Evolutionary conservation across 2,329 filamentous ascomycete species (phyloP), one percentile per base, ranked within the genome.

Genomic region (Exophiala phaeomuriformis): DNA sequence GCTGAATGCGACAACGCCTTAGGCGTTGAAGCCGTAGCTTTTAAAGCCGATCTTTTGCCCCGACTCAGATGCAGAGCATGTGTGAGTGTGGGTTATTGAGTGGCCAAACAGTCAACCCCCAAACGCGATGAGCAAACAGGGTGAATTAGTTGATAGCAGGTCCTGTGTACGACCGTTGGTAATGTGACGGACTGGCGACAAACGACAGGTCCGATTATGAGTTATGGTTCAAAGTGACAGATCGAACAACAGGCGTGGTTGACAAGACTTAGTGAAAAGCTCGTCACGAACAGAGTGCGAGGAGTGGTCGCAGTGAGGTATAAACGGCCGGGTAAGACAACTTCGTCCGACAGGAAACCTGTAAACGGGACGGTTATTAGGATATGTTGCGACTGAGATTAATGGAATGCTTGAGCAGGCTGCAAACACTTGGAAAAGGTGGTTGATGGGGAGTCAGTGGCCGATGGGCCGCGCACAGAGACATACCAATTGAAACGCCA

Each of bases 231-330:
- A 30, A 4, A 9, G 36, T n/a, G 39, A 41, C 28, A 41, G 32
- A 47, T 42, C 39, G 41, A n/a, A 46, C 33, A 30, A 28, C 30
- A 32, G 44, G 30, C 12, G 31, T 30, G 31, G 30, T 35, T 29
- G 72, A 75, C 72, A 72, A 75, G 68, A 71, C 72, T 75, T 75
- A 75, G 71, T 74, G 69, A 75, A 75, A 75, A 75, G 72, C 71
- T 75, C 72, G 72, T 72, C 62, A 40, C 46, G 32, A 31, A 35
- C 19, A 19, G 19, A 30, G 12, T 51, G 29, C 40, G 41, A 33
- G 9, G 30, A 49, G 41, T 10, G 39, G 40, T 51, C 31, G 31
- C 12, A 27, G 28, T 44, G 19, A 27, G 35, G 35, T 28, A 37
- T 31, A 33, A 27, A 40, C 9, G 43, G 52, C 33, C 32, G 35